Percentiles rank a stretch among this genome's conserved stretches.
Evolutionary conservation across 164 flowering plant species (phyloP).

Genomic region (Platanus orientalis): DNA sequence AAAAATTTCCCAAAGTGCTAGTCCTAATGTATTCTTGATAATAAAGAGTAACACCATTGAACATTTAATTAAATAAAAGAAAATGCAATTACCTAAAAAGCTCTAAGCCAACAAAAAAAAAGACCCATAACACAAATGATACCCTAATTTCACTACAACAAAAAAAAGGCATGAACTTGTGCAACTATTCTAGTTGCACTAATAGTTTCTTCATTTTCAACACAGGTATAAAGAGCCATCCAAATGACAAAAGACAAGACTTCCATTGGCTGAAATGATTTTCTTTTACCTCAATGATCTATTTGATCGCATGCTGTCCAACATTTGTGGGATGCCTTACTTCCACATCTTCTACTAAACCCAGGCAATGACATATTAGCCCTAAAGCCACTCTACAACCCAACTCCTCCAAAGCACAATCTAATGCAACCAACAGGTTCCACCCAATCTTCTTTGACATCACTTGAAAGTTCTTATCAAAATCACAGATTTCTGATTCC

Average conservation of each 20-base stretch:
- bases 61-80: no score
- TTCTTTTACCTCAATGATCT: not conserved
- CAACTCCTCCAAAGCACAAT: slow-evolving; percentile 11
- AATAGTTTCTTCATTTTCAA: slow-evolving; percentile 12
- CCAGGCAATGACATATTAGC: slow-evolving; percentile 11
- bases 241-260: slow-evolving; percentile 13
- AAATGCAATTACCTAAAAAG: no score
- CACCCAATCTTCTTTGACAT: no score
- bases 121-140: no score
- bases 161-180: slow-evolving; percentile 17
- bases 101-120: no score
- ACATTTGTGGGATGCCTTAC: not conserved
- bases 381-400: slow-evolving; percentile 6
- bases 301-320: no score
- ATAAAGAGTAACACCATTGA: no score
- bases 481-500: slow-evolving; percentile 12
- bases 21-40: no score
- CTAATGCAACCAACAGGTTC: not conserved
- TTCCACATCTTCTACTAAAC: not conserved
- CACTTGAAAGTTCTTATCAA: slow-evolving; percentile 7
- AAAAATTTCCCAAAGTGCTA: no score
- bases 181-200: slow-evolving; percentile 7
- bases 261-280: slow-evolving; percentile 8
- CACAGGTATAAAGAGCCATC: slow-evolving; percentile 16
- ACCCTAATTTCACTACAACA: no score